Base-by-base conservation (phyloP, 2,329 filamentous ascomycete species). In the Dichotomopilus funicola region DNA sequence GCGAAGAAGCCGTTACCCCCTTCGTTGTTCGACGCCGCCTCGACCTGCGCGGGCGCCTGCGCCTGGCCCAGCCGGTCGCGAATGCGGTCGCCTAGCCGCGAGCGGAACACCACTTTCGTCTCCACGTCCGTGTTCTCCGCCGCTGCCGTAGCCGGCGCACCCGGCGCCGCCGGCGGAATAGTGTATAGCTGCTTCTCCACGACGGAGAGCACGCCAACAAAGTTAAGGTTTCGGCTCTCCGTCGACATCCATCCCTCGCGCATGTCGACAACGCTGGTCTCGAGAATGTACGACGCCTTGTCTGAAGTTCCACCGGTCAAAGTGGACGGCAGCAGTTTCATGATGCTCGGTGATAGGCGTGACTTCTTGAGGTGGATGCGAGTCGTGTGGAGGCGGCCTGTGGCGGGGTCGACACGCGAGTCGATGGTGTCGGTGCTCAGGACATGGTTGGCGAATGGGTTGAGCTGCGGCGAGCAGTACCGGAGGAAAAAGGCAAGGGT, bases 401-500 rank as follows among this genome's bases (percentile, higher is more conserved):
- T 88, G n/a, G 72, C 73, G 6, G 85, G 78, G 70, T 92, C 88
- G 71, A 89, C 82, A 70, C 80, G 76, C 61, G 84, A 86, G 49
- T 83, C 82, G 69, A 94, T 89, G 65, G 88, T 90, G 71, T 94
- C 89, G 70, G 88, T 91, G 67, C 87, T 89, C 64, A 91, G 76
- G 52, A 94, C 89, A 74, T 94, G 89, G 61, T 81, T 84, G 62
- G 85, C 86, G 74, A 92, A 91, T 6, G 89, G 89, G 67, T 92
- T 94, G 62, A 81, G 74, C 62, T 81, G 76, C 35, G 80, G 79
- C 5, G 79, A 82, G 57, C 88, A 90, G 73, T 94, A 94, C 62
- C 89, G 88, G 49, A 94, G 85, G 73, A 92, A 94, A 79, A 90
- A 94, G 73, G 89, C 89, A 70, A 94, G 85, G 49, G 88, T 90